Evolutionary conservation across 306 rosid genomes (phyloP).

Genomic region (Quercus suber): DNA sequence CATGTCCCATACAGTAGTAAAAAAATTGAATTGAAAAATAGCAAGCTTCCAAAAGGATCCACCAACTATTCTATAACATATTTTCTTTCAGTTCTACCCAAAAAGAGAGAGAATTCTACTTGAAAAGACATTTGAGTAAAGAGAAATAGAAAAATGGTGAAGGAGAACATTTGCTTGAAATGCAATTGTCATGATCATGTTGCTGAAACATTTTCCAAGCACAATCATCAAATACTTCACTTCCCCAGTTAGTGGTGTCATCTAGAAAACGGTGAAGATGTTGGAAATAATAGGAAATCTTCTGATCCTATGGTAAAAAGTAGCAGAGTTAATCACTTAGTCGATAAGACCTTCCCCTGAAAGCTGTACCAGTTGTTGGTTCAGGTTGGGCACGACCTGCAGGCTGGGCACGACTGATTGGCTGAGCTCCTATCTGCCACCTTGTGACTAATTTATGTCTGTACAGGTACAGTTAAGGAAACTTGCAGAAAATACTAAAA

Average conservation of each 20-base stretch:
- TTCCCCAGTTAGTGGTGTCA: conserved; percentile 27
- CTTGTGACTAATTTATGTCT: conserved; percentile 74
- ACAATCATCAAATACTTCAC: conserved; percentile 3
- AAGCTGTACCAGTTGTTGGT: conserved; percentile 52
- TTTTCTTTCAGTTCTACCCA: conserved; percentile 2
- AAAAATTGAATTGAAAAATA: neutral
- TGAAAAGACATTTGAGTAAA: neutral
- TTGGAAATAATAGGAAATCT: conserved; percentile 11
- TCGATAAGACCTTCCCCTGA: conserved; percentile 86
- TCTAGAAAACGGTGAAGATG: conserved; percentile 1
- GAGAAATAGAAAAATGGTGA: neutral
- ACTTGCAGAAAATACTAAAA: neutral
- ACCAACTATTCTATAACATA: neutral
- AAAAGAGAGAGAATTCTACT: neutral
- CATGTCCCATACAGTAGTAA: neutral
- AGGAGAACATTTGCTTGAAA: neutral
- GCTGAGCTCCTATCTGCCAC: conserved; percentile 70
- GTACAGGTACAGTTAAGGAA: conserved; percentile 43
- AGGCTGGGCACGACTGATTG: conserved; percentile 31
- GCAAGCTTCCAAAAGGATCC: neutral
- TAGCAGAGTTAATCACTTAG: conserved; percentile 39
- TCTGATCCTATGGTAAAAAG: neutral
- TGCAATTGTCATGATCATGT: conserved; percentile 11
- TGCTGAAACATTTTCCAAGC: neutral
- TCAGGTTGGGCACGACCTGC: conserved; percentile 41